Evolutionary conservation across 352 stramenopile species (phyloP).

Genomic region (Phytophthora syringae): DNA sequence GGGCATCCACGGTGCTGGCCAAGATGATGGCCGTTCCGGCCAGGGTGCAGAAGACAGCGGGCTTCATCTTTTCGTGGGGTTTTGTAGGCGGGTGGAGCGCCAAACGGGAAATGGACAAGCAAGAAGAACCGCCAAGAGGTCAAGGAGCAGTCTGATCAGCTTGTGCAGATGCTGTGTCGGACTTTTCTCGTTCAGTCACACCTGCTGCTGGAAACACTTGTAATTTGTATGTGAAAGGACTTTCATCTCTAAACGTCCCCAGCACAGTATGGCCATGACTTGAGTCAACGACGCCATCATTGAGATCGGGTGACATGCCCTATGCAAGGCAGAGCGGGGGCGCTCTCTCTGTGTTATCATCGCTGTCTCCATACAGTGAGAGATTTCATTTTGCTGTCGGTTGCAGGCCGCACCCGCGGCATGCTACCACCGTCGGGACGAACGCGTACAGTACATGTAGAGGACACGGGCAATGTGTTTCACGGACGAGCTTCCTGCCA

Average conservation of each 20-base stretch:
- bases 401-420: conserved; percentile 2
- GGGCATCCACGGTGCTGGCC: conserved; percentile 29
- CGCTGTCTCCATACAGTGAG: too few species aligned
- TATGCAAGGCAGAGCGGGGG: not conserved
- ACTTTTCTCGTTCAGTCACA: not conserved
- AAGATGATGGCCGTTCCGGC: conserved; percentile 28
- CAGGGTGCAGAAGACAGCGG: conserved; percentile 35
- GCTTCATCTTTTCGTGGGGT: conserved; percentile 35
- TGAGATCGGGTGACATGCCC: not conserved
- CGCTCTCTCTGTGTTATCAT: too few species aligned
- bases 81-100: conserved; percentile 3
- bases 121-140: not conserved
- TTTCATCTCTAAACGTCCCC: too few species aligned
- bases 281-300: not conserved
- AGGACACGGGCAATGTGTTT: not conserved
- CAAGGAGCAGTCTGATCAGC: not conserved
- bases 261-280: conserved; percentile 10
- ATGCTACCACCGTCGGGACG: too few species aligned
- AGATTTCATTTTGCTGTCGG: conserved; percentile 3
- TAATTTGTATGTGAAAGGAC: not conserved
- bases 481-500: not conserved
- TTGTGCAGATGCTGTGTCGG: not conserved
- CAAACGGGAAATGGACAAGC: conserved; percentile 14
- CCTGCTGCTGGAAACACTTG: not conserved
- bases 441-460: too few species aligned